Base-by-base conservation (phyloP, 257 asterid species). In the Phtheirospermum japonicum region DNA sequence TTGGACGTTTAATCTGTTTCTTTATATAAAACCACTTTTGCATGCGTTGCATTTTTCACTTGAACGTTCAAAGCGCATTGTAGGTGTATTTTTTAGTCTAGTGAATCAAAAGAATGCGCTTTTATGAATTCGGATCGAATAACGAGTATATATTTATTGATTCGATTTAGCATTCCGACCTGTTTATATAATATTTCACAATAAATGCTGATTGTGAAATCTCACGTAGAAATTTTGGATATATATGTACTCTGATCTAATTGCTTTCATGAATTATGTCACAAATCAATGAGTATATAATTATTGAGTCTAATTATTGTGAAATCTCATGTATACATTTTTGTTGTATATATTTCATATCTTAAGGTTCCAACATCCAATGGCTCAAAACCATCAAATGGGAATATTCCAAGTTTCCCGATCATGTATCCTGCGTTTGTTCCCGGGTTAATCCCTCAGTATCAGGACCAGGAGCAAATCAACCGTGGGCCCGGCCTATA, bases 401-500 rank as follows among this genome's bases (percentile, higher is more conserved):
- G 71, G 11, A 75, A 71, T 67, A 31, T 36, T 18, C 81, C 78
- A 9, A 45, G 19, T 43, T 55, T 50, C 61, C 85, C 81, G 0
- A 16, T 70, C 20, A 70, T 69, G 79, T 79, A 66, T 71, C 85
- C 85, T 45, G 60, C 64, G 7, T 67, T 81, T 55, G 70, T 73
- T 66, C 80, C 76, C 19, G 79, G 74, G 7, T 33, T 74, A 40
- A 71, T 76, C 57, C 77, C 77, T 70, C 72, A 1, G 28, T 23
- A 23, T 23, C 28, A 69, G 62, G 76, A 76, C 46, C 86, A 82
- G 71, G 99, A 89, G 64, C 87, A 68, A 80, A 71, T 78, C 57
- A 83, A 83, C 71, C 89, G 65, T 68, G 97, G 97, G 30, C 94
- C 88, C 32, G 99, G 99, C 54, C 82, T 92, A 30, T 92, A 92